phyloP scores from a whole-genome alignment of 345 rosid species.

The Citrus sp. region DNA sequence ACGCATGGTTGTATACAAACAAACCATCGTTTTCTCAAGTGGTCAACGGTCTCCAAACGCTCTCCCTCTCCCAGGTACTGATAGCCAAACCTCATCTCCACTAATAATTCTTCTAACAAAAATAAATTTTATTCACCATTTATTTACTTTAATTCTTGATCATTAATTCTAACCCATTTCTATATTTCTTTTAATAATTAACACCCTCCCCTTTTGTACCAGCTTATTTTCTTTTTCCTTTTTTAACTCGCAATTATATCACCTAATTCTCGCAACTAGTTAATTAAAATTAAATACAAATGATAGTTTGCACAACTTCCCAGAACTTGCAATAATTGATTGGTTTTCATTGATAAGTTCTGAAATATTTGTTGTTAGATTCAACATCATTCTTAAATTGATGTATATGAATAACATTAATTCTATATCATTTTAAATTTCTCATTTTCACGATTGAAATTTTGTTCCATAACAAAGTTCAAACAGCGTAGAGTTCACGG shows the following conservation, averaged over 20 bases:
- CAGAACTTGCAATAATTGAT: neutral
- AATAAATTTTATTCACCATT: neutral
- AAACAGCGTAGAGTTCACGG: slow-evolving; percentile 25
- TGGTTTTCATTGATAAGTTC: neutral
- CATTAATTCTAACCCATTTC: too few relatives aligned
- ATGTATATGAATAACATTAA: too few relatives aligned
- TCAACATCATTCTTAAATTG: neutral
- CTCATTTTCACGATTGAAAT: neutral
- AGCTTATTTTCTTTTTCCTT: neutral
- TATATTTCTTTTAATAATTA: too few relatives aligned
- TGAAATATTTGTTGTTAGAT: neutral
- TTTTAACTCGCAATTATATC: neutral
- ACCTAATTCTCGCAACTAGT: neutral
- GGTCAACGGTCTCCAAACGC: slow-evolving; percentile 24
- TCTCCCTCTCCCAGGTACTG: slow-evolving; percentile 2
- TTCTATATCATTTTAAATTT: too few relatives aligned
- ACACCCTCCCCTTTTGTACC: neutral
- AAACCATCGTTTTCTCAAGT: slow-evolving; percentile 24
- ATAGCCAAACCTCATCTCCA: slow-evolving; percentile 12
- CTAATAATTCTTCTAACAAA: neutral
- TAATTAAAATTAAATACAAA: neutral
- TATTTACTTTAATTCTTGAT: neutral
- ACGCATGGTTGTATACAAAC: slow-evolving; percentile 6
- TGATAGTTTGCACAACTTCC: neutral
- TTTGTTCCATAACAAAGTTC: neutral